Evolutionary conservation across 208 protist genomes (phyloP).

Genomic region (Trypanosoma melophagium): DNA sequence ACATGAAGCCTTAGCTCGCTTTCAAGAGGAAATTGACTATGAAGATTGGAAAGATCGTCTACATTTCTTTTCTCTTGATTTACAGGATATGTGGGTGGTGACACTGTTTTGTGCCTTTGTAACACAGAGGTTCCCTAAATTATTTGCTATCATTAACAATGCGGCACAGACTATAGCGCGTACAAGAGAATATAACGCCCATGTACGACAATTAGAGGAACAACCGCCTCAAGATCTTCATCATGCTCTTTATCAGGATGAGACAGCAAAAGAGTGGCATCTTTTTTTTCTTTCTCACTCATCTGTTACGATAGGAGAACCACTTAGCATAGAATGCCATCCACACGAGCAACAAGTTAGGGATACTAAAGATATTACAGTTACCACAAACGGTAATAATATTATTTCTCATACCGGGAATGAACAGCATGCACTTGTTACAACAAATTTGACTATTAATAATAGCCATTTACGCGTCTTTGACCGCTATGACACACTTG

Average conservation of each 20-base stretch:
- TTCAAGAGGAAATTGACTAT: slow-evolving; percentile 89
- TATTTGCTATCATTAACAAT: slow-evolving; percentile 97
- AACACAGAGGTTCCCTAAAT: slow-evolving; percentile 50
- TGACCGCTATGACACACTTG: slow-evolving; percentile 88
- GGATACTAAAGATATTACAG: slow-evolving; percentile 10
- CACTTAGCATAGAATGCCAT: slow-evolving; percentile 59
- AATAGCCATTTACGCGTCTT: slow-evolving; percentile 38
- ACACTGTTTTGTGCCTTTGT: slow-evolving; percentile 93
- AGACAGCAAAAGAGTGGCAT: slow-evolving; percentile 66
- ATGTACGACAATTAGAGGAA: slow-evolving; percentile 76
- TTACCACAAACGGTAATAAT: background rate
- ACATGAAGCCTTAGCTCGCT: slow-evolving; percentile 82
- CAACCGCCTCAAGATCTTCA: slow-evolving; percentile 46
- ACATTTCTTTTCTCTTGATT: slow-evolving; percentile 93
- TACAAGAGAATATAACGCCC: slow-evolving; percentile 90
- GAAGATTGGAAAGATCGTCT: slow-evolving; percentile 88
- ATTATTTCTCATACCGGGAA: too few species aligned
- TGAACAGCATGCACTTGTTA: background rate
- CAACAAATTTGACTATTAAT: background rate
- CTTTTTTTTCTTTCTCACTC: slow-evolving; percentile 79
- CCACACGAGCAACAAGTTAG: slow-evolving; percentile 55
- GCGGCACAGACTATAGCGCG: slow-evolving; percentile 96
- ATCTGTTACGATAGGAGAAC: slow-evolving; percentile 70
- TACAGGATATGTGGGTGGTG: slow-evolving; percentile 92
- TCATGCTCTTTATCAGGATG: slow-evolving; percentile 44